These are phyloP conservation scores for Diversispora epigaea DNA, from an alignment of 192 early-diverging fungal species.

Conservation along the genomic window DNA sequence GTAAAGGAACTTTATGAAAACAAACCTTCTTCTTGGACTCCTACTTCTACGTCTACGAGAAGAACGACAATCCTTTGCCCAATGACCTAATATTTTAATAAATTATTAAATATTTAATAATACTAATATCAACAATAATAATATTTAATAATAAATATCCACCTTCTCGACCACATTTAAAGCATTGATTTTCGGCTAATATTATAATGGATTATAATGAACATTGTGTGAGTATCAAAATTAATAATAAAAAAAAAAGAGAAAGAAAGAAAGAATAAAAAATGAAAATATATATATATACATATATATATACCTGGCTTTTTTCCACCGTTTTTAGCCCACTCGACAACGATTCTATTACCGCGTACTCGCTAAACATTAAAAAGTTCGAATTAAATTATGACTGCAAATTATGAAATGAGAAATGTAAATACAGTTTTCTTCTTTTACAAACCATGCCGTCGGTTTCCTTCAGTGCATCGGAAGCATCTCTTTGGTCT, in stretches of 20 bases:
- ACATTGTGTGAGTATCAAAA: background rate
- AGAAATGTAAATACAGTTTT: too few relatives aligned
- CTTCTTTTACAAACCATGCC: conserved; percentile 7
- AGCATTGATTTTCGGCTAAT: conserved; percentile 31
- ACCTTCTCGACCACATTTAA: conserved; percentile 30
- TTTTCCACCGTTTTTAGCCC: conserved; percentile 57
- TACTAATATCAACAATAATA: background rate
- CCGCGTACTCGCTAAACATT: conserved; percentile 39
- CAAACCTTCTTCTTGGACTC: conserved; percentile 34
- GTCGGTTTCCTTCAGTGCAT: conserved; percentile 6
- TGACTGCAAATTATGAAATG: too few relatives aligned
- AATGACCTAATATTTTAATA: conserved; percentile 19
- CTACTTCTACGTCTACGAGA: conserved; percentile 20
- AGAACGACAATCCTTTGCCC: conserved; percentile 32
- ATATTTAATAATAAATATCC: background rate
- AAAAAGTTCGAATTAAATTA: background rate
- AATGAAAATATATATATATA: background rate
- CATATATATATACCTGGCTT: conserved; percentile 36
- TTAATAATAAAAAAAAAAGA: background rate
- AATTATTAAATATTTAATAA: background rate
- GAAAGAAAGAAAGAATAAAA: background rate
- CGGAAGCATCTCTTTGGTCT: conserved; percentile 38
- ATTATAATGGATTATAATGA: background rate
- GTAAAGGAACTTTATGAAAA: conserved; percentile 1
- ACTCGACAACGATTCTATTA: conserved; percentile 51